Evolutionary conservation across 1,284 basidiomycete genomes (phyloP), one percentile per base, ranked within the genome.

Genomic region (Ceratobasidium papillatum): DNA sequence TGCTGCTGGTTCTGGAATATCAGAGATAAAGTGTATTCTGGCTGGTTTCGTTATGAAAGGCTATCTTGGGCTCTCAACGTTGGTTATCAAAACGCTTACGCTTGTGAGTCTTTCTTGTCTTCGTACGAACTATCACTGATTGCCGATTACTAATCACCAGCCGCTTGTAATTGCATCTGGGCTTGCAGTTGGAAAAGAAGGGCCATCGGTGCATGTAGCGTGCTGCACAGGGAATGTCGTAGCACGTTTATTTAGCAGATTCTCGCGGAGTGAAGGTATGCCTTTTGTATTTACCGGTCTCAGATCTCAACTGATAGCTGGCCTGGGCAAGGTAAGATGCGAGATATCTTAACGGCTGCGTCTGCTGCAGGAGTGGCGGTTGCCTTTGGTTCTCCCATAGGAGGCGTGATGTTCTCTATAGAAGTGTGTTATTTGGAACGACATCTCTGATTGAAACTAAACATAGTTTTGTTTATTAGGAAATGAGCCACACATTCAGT

Each of bases 1-100:
- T 81, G 96, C 98, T 9, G 98, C 98, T 8, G 97, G 98, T 3
- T 98, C 96, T 76, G 98, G 98, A 72, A 99, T 99, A 75, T 95
- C 96, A 30, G 98, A 99, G 83, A 99, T 99, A 84, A 99, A 99
- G 81, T 99, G 96, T 82, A 99, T 99, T 78, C 85, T 99, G 25
- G 94, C 94, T 4, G 98, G 98, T 0, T 99, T 99, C 82, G 88
- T 96, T 79, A 99, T 99, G 91, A 91, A 97, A 82, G 95, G 95
- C 0, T 99, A 94, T 81, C 87, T 99, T 47, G 92, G 95, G 12
- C 90, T 93, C 76, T 90, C 91, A 82, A 99, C 97, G 0, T 91
- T 99, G 77, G 85, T 90, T 76, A 92, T 98, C 82, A 99, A 99
- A 85, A 94, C 92, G 79, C 83, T 99, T 47, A 95, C 95, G 8